Evolutionary conservation across 73 alveolate species (phyloP).

Genomic region (Durusdinium trenchii): DNA sequence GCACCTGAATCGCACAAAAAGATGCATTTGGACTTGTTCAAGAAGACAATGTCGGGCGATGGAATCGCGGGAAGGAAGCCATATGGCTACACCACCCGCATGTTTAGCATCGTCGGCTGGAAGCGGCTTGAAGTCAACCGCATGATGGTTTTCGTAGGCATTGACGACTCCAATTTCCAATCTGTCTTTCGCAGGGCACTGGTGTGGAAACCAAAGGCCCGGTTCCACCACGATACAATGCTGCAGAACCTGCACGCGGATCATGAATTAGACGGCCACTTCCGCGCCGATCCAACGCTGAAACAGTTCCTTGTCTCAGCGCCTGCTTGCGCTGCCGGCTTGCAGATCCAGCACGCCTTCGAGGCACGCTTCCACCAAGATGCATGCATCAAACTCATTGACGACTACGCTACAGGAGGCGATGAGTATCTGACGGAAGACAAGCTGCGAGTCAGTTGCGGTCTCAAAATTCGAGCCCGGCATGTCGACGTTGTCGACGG

Average conservation of each 20-base stretch:
- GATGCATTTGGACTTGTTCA: slow-evolving; percentile 24
- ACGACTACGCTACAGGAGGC: slow-evolving; percentile 42
- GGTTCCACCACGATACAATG: not conserved
- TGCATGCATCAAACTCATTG: slow-evolving; percentile 22
- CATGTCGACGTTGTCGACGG: not conserved
- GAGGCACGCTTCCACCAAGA: not conserved
- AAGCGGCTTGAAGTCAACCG: slow-evolving; percentile 45
- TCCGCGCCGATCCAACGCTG: slow-evolving; percentile 1
- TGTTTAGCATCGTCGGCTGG: slow-evolving; percentile 34
- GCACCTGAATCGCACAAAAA: not conserved
- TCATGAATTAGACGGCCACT: not conserved
- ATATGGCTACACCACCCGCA: slow-evolving; percentile 37
- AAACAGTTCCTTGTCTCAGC: not conserved
- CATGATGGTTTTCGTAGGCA: slow-evolving; percentile 28
- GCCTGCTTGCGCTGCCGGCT: slow-evolving; percentile 23
- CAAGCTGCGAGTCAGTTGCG: slow-evolving; percentile 40
- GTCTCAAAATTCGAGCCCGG: not conserved
- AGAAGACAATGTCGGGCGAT: slow-evolving; percentile 19
- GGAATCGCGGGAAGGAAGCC: slow-evolving; percentile 48
- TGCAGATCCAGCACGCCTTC: slow-evolving; percentile 34
- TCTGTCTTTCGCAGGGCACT: slow-evolving; percentile 14
- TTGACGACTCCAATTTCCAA: not conserved
- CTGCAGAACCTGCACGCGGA: not conserved
- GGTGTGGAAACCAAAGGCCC: slow-evolving; percentile 40
- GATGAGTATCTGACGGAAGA: slow-evolving; percentile 47